Evolutionary conservation across 2,329 filamentous ascomycete genomes (phyloP).

Genomic region (Aciculosporium take): DNA sequence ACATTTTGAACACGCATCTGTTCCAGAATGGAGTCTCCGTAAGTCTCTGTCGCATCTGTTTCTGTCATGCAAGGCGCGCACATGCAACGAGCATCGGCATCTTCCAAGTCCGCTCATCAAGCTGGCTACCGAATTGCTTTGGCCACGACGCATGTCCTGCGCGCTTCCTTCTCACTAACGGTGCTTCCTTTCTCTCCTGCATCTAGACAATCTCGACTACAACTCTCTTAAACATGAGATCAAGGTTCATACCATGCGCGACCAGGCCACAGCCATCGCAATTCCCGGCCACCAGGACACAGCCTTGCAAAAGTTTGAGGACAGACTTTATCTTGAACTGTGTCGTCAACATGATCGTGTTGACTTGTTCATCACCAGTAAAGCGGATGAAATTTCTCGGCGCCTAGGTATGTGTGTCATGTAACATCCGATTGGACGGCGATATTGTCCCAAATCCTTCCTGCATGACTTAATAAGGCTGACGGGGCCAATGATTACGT

Average conservation of each 20-base stretch:
- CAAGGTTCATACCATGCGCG: slow-evolving; percentile 61
- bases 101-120: too few species aligned
- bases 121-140: too few species aligned
- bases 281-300: slow-evolving; percentile 58
- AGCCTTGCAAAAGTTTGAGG: slow-evolving; percentile 49
- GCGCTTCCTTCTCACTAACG: neutral
- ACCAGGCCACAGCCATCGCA: slow-evolving; percentile 53
- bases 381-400: slow-evolving; percentile 61
- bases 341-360: slow-evolving; percentile 62
- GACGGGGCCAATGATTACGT: neutral
- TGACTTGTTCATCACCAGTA: slow-evolving; percentile 65
- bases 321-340: slow-evolving; percentile 57
- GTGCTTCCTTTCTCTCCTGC: neutral
- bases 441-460: neutral
- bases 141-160: neutral
- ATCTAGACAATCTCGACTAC: slow-evolving; percentile 71
- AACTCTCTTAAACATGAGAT: slow-evolving; percentile 76
- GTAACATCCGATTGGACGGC: neutral
- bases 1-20: slow-evolving; percentile 58
- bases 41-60: slow-evolving; percentile 17
- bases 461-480: neutral
- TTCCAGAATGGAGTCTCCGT: slow-evolving; percentile 72
- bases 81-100: neutral
- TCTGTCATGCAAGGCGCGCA: neutral
- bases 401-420: slow-evolving; percentile 43